Base-by-base conservation (phyloP, 2,329 filamentous ascomycete genomes). In the Hypoxylon sp. region DNA sequence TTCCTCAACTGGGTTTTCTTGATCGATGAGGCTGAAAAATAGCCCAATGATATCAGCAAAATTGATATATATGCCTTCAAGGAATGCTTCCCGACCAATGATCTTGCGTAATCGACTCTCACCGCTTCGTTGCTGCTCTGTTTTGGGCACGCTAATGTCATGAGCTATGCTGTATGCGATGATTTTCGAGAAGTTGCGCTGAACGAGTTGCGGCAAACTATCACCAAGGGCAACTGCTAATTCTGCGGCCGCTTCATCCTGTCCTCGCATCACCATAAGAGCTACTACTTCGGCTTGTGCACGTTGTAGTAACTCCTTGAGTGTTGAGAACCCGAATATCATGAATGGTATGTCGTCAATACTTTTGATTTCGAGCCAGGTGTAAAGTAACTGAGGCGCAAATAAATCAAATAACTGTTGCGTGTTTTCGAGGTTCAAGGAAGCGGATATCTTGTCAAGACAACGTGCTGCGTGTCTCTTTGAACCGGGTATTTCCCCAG, bases 341-440 rank as follows among this genome's bases (percentile, higher is more conserved):
- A 85, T 83, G 75, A 88, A 97, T 0, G 96, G 95, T 53, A 99
- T 92, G 3, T 88, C 84, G n/a, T 87, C 83, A 6, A 97, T 82
- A 1, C 82, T 80, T 65, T 91, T 87, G 0, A 82, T 81, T 68
- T 93, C 89, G 3, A 97, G 87, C 95, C 94, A 99, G 0, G 94
- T 97, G 77, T 93, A 97, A 2, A 98, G 83, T 5, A 99, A 85
- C 75, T 99, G 96, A 1, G 94, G 90, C 5, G 93, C 90, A 76
- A 98, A 99, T 0, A 98, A 83, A 5, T 84, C 83, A 76, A 99
- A 98, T 0, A 99, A 82, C 35, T 91, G 87, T 72, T 86, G 88
- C 0, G 94, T 85, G 48, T 89, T 88, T 24, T 85, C 80, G 22
- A 98, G 85, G 0, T 85, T 81, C 35, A 98, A 85, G 0, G 86